Conservation (phyloP, 78 protist species). For the Cavenderia fasciculata region DNA sequence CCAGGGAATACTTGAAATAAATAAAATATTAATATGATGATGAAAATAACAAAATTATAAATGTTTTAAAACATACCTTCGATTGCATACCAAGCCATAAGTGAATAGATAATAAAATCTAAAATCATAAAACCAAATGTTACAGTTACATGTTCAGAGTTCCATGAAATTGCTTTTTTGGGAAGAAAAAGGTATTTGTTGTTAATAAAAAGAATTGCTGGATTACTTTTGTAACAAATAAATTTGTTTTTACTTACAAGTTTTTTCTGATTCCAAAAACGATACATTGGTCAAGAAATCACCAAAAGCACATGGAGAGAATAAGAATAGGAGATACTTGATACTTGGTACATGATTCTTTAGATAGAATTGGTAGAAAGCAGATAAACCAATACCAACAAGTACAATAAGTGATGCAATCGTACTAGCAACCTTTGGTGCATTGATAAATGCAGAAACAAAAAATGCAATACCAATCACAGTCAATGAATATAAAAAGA, state of each 20-base stretch:
- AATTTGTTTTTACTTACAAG: background rate
- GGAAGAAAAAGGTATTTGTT: no score
- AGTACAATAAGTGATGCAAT: background rate
- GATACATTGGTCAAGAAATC: background rate
- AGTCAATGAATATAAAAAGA: background rate
- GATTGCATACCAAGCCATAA: slow-evolving; percentile 23
- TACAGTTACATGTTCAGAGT: background rate
- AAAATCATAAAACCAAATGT: background rate
- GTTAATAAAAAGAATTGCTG: no score
- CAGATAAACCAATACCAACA: slow-evolving; percentile 1
- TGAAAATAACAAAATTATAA: no score
- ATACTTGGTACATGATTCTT: background rate
- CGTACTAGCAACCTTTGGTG: background rate
- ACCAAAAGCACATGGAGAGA: slow-evolving; percentile 24
- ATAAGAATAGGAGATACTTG: background rate
- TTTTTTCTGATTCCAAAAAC: background rate
- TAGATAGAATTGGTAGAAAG: slow-evolving; percentile 9
- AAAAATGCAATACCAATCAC: background rate
- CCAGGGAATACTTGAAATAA: slow-evolving; percentile 1
- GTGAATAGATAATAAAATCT: background rate
- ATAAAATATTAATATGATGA: no score
- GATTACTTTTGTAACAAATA: background rate
- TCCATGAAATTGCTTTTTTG: slow-evolving; percentile 3
- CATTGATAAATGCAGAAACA: background rate
- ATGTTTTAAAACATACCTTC: no score